phyloP scores from a whole-genome alignment of 768 basidiomycete genomes.

The Leccinum ochraceum region DNA sequence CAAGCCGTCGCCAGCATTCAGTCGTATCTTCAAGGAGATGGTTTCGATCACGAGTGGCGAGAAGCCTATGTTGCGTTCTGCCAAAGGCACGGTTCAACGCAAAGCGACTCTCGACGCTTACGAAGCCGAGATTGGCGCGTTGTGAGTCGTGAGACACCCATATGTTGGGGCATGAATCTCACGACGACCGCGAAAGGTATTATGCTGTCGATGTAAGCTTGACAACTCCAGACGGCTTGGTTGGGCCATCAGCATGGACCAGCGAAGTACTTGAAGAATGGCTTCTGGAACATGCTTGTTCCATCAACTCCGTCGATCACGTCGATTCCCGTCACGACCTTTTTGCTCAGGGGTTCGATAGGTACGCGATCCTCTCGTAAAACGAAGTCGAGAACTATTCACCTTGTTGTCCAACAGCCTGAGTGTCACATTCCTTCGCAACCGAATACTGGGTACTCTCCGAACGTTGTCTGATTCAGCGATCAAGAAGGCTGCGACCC shows the following conservation, averaged over 20 bases:
- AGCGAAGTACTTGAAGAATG: slow-evolving; percentile 21
- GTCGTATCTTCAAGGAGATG: slow-evolving; percentile 54
- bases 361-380: slow-evolving; percentile 22
- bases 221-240: slow-evolving; percentile 18
- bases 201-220: slow-evolving; percentile 31
- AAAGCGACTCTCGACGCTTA: slow-evolving; percentile 43
- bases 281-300: slow-evolving; percentile 29
- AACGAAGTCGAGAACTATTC: background rate
- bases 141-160: slow-evolving; percentile 33
- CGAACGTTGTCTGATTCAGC: slow-evolving; percentile 33
- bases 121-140: slow-evolving; percentile 43
- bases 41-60: slow-evolving; percentile 42
- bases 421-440: slow-evolving; percentile 34
- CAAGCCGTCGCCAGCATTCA: slow-evolving; percentile 40
- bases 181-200: slow-evolving; percentile 27
- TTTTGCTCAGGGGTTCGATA: slow-evolving; percentile 40
- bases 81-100: slow-evolving; percentile 47
- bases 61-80: slow-evolving; percentile 46
- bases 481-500: slow-evolving; percentile 24
- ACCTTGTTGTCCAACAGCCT: slow-evolving; percentile 21
- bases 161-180: background rate
- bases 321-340: slow-evolving; percentile 25
- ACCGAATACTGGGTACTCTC: slow-evolving; percentile 22
- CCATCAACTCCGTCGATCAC: slow-evolving; percentile 4
- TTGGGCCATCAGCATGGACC: slow-evolving; percentile 30